Conservation (phyloP, 805 yeast species). For the Candida nonsorbophila region DNA sequence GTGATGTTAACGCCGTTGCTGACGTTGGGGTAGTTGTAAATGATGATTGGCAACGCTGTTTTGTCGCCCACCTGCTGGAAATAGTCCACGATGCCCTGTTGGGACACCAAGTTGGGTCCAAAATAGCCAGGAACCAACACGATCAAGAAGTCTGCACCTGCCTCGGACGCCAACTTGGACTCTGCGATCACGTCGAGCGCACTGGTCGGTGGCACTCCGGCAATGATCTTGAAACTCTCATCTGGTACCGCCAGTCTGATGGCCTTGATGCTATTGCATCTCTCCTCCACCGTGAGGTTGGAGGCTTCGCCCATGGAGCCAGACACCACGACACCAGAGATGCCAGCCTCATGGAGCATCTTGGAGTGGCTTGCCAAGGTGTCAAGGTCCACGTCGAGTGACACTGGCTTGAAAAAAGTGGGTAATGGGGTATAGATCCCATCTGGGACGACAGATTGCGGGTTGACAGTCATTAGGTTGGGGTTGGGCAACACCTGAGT, state of each 20-base stretch:
- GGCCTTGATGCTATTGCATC: conserved; percentile 19
- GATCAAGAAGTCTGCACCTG: conserved; percentile 30
- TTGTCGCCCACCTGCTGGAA: conserved; percentile 23
- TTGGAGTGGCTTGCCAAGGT: conserved; percentile 26
- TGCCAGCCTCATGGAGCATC: conserved; percentile 19
- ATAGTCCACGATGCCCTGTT: conserved; percentile 25
- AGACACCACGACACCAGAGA: conserved; percentile 29
- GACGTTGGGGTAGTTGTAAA: conserved; percentile 35
- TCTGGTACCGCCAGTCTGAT: conserved; percentile 26
- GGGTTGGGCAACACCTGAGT: not conserved
- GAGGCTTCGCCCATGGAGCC: conserved; percentile 39
- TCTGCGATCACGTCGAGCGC: conserved; percentile 21
- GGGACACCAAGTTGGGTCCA: conserved; percentile 24
- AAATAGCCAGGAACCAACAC: conserved; percentile 31
- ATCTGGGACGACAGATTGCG: conserved; percentile 7
- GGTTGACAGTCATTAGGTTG: conserved; percentile 6
- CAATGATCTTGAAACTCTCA: conserved; percentile 21
- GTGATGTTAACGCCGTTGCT: conserved; percentile 23
- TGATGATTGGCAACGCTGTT: conserved; percentile 27
- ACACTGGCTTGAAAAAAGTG: conserved; percentile 21
- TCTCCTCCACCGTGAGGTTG: conserved; percentile 25
- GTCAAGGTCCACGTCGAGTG: conserved; percentile 24
- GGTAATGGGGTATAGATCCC: conserved; percentile 29
- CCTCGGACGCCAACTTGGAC: conserved; percentile 15
- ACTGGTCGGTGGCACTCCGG: conserved; percentile 25